Evolutionary conservation across 495 filamentous ascomycete genomes (phyloP), one percentile per base, ranked within the genome.

Genomic region (Xylaria nigripes): DNA sequence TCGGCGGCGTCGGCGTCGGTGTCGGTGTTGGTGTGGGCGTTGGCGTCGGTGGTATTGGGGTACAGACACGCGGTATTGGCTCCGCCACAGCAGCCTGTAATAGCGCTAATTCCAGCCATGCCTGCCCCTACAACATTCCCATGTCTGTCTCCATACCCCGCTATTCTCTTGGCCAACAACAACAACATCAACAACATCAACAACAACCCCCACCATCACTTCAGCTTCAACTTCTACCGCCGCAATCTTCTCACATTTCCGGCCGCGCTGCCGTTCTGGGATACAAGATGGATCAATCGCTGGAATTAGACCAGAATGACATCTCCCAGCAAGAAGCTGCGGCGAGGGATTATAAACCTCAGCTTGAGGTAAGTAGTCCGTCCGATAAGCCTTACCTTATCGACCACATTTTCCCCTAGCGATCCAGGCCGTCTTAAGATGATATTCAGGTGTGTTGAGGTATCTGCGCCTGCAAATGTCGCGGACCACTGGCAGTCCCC

Each of bases 321-420:
- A 50, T 80, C 12, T 66, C 69, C 21, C 77, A 75, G 56, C 74
- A 82, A 54, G 75, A 82, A 64, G 78, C 74, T 41, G 71, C 79
- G 22, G 79, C 80, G 6, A 64, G 72, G 54, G 78, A 84, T 44
- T 91, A 84, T 59, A 80, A 87, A 54, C 83, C 86, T 0, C 73
- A 83, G 47, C 69, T 83, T 36, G 69, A 81, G 76, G 87, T 89
- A 69, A 64, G 73, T 59, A 23, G 50, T 22, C 34, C 16, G 36
- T 40, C n/a, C 34, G 21, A 23, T 12, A 6, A 42, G 29, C 25
- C 25, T 29, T 9, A 9, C 50, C 19, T 13, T 48, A 8, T 42
- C 49, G 23, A 48, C 21, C 16, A 3, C 4, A 3, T 40, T 9
- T 12, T 40, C 36, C 36, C n/a, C n/a, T 1, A 40, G 15, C 6